A percentile compares a stretch with the other conserved stretches of the same genome.
Conservation (phyloP, 352 stramenopile species). For the Phytophthora ohioensis region DNA sequence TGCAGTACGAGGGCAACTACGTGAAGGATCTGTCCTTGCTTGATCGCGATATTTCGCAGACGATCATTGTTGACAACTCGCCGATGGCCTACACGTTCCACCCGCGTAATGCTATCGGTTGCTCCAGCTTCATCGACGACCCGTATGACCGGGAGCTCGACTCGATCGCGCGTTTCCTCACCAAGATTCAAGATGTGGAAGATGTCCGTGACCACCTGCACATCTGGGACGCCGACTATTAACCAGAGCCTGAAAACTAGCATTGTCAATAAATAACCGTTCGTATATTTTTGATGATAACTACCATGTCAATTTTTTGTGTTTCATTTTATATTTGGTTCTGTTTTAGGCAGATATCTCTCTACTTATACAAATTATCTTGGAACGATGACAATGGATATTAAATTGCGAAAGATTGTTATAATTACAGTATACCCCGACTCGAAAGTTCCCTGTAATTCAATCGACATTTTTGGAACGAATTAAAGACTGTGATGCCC, state of each 20-base stretch:
- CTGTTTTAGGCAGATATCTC: no score
- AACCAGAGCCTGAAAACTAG: constrained; percentile 6
- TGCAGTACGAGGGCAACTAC: constrained; percentile 96
- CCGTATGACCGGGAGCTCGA: constrained; percentile 89
- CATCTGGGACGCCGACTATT: constrained; percentile 73
- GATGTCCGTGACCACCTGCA: constrained; percentile 78
- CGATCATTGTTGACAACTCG: constrained; percentile 99
- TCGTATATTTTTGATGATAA: no score
- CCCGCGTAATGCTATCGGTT: constrained; percentile 86
- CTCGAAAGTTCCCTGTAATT: no score
- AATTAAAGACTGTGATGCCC: no score
- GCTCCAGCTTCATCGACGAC: constrained; percentile 93
- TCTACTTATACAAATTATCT: no score
- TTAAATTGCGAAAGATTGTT: no score
- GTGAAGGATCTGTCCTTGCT: constrained; percentile 98
- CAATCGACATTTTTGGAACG: no score
- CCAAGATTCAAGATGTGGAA: constrained; percentile 47
- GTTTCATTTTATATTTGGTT: no score
- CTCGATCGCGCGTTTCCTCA: constrained; percentile 75
- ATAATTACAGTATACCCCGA: no score
- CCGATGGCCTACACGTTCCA: constrained; percentile 98
- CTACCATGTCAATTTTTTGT: no score
- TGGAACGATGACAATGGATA: no score
- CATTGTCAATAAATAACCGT: no score
- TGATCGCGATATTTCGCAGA: constrained; percentile 92